Conservation (phyloP, 2,329 filamentous ascomycete species). For the Cercospora citrullina region DNA sequence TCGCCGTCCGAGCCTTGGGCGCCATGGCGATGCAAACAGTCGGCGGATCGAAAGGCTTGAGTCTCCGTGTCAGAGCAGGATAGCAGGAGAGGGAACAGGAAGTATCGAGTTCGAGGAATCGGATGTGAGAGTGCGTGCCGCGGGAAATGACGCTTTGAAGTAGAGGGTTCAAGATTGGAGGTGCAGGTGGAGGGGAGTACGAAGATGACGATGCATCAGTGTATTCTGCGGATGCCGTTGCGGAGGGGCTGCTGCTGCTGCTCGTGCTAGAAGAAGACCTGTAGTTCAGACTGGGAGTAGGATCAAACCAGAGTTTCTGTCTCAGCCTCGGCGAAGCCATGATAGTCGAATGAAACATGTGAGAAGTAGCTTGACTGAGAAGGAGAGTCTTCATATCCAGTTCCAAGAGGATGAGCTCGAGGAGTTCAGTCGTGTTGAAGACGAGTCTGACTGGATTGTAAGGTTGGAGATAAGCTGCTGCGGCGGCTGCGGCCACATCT, state of each 20-base stretch:
- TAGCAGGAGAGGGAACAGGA: constrained; percentile 1
- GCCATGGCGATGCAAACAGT: constrained; percentile 11
- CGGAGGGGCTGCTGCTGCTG: not conserved
- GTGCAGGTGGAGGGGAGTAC: not conserved
- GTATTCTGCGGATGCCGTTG: not conserved
- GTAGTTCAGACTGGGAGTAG: not conserved
- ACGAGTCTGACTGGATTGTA: constrained; percentile 15
- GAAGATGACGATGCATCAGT: not conserved
- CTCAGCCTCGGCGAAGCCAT: constrained; percentile 5
- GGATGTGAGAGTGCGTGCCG: constrained; percentile 10
- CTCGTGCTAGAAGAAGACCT: not conserved
- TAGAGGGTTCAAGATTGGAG: constrained; percentile 3
- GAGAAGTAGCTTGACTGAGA: constrained; percentile 8
- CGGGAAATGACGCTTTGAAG: constrained; percentile 2
- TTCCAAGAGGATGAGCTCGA: constrained; percentile 15
- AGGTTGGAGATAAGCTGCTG: constrained; percentile 1
- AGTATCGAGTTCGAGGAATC: constrained; percentile 9
- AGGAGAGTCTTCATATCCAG: constrained; percentile 18
- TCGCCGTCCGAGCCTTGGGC: not conserved
- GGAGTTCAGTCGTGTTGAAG: constrained; percentile 19
- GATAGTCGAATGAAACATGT: constrained; percentile 13
- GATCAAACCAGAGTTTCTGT: constrained; percentile 15
- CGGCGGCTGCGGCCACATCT: not conserved
- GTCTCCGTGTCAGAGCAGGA: constrained; percentile 3
- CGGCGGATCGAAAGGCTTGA: constrained; percentile 5